Base-by-base conservation (phyloP, 2,329 filamentous ascomycete genomes). In the Sclerotinia nivalis region DNA sequence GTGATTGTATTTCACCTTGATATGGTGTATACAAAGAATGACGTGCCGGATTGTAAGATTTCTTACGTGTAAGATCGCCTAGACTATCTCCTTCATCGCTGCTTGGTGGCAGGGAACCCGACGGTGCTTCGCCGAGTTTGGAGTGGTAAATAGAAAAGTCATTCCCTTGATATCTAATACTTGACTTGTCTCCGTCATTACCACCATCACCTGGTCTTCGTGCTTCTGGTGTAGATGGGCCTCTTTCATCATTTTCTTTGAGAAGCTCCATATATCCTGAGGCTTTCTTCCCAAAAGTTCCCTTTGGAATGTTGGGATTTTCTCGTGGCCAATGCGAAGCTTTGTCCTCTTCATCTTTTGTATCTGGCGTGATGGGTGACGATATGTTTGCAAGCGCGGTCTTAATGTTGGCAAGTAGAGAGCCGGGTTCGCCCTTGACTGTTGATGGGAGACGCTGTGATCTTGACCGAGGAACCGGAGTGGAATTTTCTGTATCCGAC, bases 121-220 rank as follows among this genome's bases (percentile, higher is more conserved):
- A 70, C 22, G 43, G 70, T 60, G 59, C 59, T 28, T 68, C 68
- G n/a, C 49, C 65, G 28, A 68, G 55, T 28, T 50, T 69, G 8
- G 60, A 67, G 61, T 68, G 60, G 59, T 71, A 64, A 40, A 69
- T 62, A 9, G 71, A 66, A 18, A 64, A 67, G 34, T 54, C 65
- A 49, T 69, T 55, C 12, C 37, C 40, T 43, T 45, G 50, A 59
- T 37, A 37, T 60, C n/a, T 56, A 49, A 50, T 18, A 25, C 37
- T 68, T 50, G 56, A 54, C 25, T 47, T 65, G 9, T 34, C 69
- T 50, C 31, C 34, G 4, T 18, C n/a, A 43, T 52, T 65, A 25
- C 12, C 49, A 28, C 49, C 40, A 37, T n/a, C 20, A 15, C 25
- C 22, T 34, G n/a, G 18, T 43, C 15, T 22, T 68, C 31, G 68